A percentile compares a stretch with the other conserved stretches of the same genome.
Conservation (phyloP, 768 basidiomycete genomes). For the Boletus tomentosulus region DNA sequence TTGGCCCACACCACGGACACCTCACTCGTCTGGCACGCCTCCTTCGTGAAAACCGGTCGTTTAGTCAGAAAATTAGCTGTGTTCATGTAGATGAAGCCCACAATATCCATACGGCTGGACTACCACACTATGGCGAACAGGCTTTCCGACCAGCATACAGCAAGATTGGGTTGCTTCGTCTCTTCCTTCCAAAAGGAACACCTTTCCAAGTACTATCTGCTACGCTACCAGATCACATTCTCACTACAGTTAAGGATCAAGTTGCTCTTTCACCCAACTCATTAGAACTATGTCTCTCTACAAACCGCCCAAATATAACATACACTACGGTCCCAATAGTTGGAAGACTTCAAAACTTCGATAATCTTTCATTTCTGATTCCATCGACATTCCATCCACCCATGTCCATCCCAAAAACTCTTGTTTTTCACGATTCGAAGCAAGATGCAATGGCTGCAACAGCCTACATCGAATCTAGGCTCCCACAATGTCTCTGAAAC, state of each 20-base stretch:
- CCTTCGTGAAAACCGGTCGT: background rate
- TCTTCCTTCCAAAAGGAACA: background rate
- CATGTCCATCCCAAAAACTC: conserved; percentile 5
- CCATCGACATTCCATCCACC: background rate
- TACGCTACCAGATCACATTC: background rate
- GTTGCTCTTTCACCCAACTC: background rate
- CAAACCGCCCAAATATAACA: conserved; percentile 1
- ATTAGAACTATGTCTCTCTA: background rate
- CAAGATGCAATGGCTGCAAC: conserved; percentile 9
- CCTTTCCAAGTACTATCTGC: conserved; percentile 5
- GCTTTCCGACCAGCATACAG: conserved; percentile 3
- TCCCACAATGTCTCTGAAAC: conserved; percentile 9
- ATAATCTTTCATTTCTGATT: background rate
- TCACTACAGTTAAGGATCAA: background rate
- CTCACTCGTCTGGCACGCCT: background rate
- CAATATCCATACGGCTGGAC: conserved; percentile 3
- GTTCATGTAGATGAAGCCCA: conserved; percentile 6
- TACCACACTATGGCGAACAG: background rate
- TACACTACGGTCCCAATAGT: background rate
- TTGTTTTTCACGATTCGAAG: conserved; percentile 18
- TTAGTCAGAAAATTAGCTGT: background rate
- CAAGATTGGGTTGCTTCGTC: background rate
- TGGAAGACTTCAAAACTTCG: background rate
- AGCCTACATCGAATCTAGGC: conserved; percentile 1
- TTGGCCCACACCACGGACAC: background rate